Evolutionary conservation across 2,329 filamentous ascomycete genomes (phyloP).

Genomic region (Byssochlamys sp.): DNA sequence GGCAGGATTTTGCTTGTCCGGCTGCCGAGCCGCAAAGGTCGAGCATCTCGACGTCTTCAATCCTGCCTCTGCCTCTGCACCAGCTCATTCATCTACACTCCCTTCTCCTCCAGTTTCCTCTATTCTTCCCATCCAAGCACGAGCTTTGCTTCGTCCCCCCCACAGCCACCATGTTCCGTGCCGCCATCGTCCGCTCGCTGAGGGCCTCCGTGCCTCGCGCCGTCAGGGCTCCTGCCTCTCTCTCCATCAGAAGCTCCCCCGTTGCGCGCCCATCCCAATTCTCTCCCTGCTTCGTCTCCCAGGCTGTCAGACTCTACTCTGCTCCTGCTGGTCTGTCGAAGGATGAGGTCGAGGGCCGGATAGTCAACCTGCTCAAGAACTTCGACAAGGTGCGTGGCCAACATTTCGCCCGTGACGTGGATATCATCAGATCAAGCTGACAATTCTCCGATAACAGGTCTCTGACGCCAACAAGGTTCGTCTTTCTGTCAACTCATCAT

Average conservation of each 20-base stretch:
- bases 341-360: conserved; percentile 80
- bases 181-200: conserved; percentile 70
- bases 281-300: conserved; percentile 54
- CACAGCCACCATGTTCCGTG: conserved; percentile 69
- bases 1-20: conserved; percentile 24
- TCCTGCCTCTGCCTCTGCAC: conserved; percentile 12
- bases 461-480: conserved; percentile 32
- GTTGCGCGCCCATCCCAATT: conserved; percentile 53
- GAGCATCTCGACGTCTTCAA: conserved; percentile 6
- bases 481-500: not conserved
- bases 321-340: conserved; percentile 67
- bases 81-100: conserved; percentile 4
- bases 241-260: conserved; percentile 50
- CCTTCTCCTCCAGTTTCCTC: conserved; percentile 3
- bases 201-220: conserved; percentile 45
- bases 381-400: conserved; percentile 79
- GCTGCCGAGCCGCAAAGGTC: conserved; percentile 21
- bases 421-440: conserved; percentile 40
- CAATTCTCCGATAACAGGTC: conserved; percentile 16
- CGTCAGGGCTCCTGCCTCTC: conserved; percentile 49
- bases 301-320: conserved; percentile 75
- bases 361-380: conserved; percentile 83
- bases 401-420: not conserved
- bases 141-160: conserved; percentile 6
- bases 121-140: conserved; percentile 3